Evolutionary conservation across 352 stramenopile species (phyloP).

Genomic region (Phytophthora rubi): DNA sequence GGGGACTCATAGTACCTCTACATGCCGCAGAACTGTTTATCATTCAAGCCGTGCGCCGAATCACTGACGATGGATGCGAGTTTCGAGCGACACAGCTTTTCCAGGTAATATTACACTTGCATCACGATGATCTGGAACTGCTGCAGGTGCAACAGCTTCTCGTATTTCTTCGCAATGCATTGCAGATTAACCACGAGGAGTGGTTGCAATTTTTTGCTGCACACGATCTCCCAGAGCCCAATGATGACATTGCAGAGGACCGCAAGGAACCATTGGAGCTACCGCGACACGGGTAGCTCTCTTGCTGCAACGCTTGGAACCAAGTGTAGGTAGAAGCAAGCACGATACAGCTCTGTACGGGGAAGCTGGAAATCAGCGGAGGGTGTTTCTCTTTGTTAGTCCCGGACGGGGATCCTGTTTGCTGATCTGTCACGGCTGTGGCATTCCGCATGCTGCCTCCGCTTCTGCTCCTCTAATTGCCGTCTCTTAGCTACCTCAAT

Average conservation of each 20-base stretch:
- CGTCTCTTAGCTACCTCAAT: slow-evolving; percentile 44
- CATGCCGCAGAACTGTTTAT: slow-evolving; percentile 65
- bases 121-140: slow-evolving; percentile 55
- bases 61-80: slow-evolving; percentile 50
- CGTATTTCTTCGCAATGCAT: slow-evolving; percentile 45
- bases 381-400: slow-evolving; percentile 22
- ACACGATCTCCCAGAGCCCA: slow-evolving; percentile 41
- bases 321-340: slow-evolving; percentile 10
- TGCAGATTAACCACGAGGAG: slow-evolving; percentile 40
- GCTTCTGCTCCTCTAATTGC: slow-evolving; percentile 33
- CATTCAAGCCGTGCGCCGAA: slow-evolving; percentile 52
- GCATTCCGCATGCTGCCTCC: slow-evolving; percentile 24
- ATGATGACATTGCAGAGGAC: slow-evolving; percentile 24
- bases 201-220: slow-evolving; percentile 57
- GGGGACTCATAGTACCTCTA: slow-evolving; percentile 11
- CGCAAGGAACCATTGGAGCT: slow-evolving; percentile 27
- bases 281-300: slow-evolving; percentile 9
- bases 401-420: slow-evolving; percentile 14
- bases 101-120: slow-evolving; percentile 48
- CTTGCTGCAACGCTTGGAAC: slow-evolving; percentile 19
- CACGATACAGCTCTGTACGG: not conserved
- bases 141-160: slow-evolving; percentile 60
- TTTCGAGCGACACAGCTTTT: slow-evolving; percentile 54
- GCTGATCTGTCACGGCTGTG: slow-evolving; percentile 1
- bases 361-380: slow-evolving; percentile 17